Percentiles rank a stretch among this genome's conserved stretches.
Evolutionary conservation across 306 rosid genomes (phyloP).

Genomic region (Dryas alaskensis): DNA sequence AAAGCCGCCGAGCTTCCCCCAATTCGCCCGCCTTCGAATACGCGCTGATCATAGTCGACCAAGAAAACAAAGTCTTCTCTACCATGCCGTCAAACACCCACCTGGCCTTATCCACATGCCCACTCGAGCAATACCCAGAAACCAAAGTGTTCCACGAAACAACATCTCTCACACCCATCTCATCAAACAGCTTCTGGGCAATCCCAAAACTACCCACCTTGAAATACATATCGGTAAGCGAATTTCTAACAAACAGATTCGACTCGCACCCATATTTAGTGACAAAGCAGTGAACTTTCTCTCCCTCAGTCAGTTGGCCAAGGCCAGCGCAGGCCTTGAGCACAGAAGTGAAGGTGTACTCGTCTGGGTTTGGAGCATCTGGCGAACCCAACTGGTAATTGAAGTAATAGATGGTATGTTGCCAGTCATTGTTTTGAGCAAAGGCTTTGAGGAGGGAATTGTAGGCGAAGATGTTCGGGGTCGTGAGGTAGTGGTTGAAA

Average conservation of each 20-base stretch:
- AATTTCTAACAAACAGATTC: conserved; percentile 35
- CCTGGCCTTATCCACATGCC: conserved; percentile 25
- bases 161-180: conserved; percentile 33
- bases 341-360: conserved; percentile 45
- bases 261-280: conserved; percentile 42
- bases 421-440: conserved; percentile 44
- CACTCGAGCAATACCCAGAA: conserved; percentile 39
- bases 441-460: conserved; percentile 48
- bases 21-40: conserved; percentile 31
- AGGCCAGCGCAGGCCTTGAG: conserved; percentile 51
- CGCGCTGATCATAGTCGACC: conserved; percentile 43
- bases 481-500: conserved; percentile 28
- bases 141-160: conserved; percentile 44
- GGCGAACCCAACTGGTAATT: conserved; percentile 23
- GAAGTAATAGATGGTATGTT: conserved; percentile 25
- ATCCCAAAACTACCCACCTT: conserved; percentile 22
- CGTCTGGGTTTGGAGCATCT: conserved; percentile 37
- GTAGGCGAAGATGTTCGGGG: conserved; percentile 34
- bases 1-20: conserved; percentile 26
- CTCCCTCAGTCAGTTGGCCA: conserved; percentile 30
- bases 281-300: conserved; percentile 37
- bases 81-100: conserved; percentile 32
- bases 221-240: conserved; percentile 37
- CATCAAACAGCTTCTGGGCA: conserved; percentile 39
- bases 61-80: conserved; percentile 34